Evolutionary conservation across 805 yeast species (phyloP), one percentile per base, ranked within the genome.

Genomic region (Metschnikowia continentalis): DNA sequence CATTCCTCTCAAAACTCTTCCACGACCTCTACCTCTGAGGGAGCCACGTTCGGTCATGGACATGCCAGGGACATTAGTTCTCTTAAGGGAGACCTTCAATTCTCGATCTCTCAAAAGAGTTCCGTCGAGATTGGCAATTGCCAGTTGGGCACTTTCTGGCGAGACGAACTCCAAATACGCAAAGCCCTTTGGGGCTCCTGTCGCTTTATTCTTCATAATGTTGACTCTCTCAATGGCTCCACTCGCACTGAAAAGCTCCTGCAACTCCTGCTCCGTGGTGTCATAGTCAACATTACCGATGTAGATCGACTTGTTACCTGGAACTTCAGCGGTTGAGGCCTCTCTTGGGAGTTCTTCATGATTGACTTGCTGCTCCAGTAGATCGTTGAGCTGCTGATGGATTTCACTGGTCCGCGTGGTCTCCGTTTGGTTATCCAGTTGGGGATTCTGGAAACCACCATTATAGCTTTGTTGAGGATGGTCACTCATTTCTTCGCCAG

Each of bases 221-320:
- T 94, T 88, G 33, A 89, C 90, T 59, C 96, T 78, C 62, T 86
- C 84, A 48, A 90, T 86, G 6, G 80, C 76, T 0, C 96, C 96
- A 43, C 82, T 82, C 3, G 78, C 64, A 48, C 81, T 77, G 67
- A 89, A 90, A 60, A 82, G 87, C 53, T 82, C 77, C 60, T 88
- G 92, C 36, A 90, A 74, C 58, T 89, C 96, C 57, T 84, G 84
- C 23, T 95, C 91, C 6, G 88, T 82, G 15, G 91, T 69, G 10
- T 79, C 84, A 64, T 85, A 88, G 62, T 89, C 96, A 23, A 90
- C 94, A 60, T 86, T 88, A 3, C 96, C 95, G 22, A 89, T 90
- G 67, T 83, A 90, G 20, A 90, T 76, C 3, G 90, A 83, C 54
- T 90, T 78, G 3, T 86, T 75, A 64, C 89, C 96, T n/a, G 38